Conservation (phyloP, 2,329 filamentous ascomycete species). For the Coleophoma cylindrospora region DNA sequence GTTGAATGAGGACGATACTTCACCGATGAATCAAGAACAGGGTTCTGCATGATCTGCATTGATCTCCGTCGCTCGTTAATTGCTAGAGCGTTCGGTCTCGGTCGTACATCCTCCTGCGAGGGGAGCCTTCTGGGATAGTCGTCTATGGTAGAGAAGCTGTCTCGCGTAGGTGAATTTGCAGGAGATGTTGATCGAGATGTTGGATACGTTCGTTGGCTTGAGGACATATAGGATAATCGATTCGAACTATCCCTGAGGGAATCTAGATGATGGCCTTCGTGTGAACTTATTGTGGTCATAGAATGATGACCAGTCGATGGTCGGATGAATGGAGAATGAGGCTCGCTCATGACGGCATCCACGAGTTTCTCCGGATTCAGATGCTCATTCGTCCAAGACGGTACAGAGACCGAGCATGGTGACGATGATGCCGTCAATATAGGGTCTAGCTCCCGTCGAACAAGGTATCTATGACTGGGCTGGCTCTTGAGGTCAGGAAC, state of each 20-base stretch:
- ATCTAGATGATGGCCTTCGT: constrained; percentile 54
- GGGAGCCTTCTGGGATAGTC: constrained; percentile 9
- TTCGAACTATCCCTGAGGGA: constrained; percentile 50
- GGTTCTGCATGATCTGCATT: constrained; percentile 20
- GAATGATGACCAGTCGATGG: constrained; percentile 45
- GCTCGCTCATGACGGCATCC: constrained; percentile 7
- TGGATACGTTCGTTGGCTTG: constrained; percentile 53
- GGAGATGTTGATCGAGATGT: constrained; percentile 56
- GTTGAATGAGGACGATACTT: constrained; percentile 19
- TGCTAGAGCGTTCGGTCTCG: constrained; percentile 19
- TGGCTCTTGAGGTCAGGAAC: constrained; percentile 18
- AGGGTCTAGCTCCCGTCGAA: constrained; percentile 16
- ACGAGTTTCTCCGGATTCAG: constrained; percentile 10
- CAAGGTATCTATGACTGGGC: constrained; percentile 21
- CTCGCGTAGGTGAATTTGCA: constrained; percentile 48
- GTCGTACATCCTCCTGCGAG: constrained; percentile 13
- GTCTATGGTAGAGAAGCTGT: constrained; percentile 37
- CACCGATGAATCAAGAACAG: constrained; percentile 11
- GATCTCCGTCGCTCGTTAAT: constrained; percentile 24
- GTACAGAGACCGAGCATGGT: constrained; percentile 9
- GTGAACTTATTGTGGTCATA: constrained; percentile 51
- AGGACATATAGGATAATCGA: constrained; percentile 55
- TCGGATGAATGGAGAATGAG: constrained; percentile 5
- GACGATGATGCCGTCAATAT: constrained; percentile 15
- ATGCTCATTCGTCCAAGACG: constrained; percentile 11